phyloP scores from a whole-genome alignment of 371 early-diverging fungal species.

The Mortierella sp. region DNA sequence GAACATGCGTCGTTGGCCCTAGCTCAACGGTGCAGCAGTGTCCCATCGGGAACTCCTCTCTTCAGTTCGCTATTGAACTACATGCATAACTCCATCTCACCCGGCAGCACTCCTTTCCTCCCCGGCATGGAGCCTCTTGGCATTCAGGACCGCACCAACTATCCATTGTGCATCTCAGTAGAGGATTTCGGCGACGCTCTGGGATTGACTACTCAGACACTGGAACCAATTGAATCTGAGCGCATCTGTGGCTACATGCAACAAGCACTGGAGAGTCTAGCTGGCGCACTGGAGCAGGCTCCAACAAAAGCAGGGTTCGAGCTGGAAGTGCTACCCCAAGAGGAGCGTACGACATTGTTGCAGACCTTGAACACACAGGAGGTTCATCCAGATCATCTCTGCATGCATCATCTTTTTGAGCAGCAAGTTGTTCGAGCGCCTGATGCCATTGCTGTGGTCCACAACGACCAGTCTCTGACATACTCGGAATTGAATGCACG shows the following conservation, averaged over 20 bases:
- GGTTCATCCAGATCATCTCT: background rate
- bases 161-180: constrained; percentile 10
- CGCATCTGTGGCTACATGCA: constrained; percentile 11
- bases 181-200: constrained; percentile 14
- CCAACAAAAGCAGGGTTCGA: constrained; percentile 4
- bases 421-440: constrained; percentile 13
- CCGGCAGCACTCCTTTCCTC: background rate
- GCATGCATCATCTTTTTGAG: constrained; percentile 16
- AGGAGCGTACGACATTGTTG: constrained; percentile 5
- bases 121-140: background rate
- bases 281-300: background rate
- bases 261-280: constrained; percentile 11
- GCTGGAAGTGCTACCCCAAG: constrained; percentile 11
- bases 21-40: constrained; percentile 31
- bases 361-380: constrained; percentile 13
- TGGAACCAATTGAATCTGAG: constrained; percentile 6
- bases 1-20: constrained; percentile 22
- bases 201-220: constrained; percentile 5
- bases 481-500: constrained; percentile 20
- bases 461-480: constrained; percentile 16
- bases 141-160: constrained; percentile 14
- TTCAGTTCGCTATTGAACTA: constrained; percentile 26
- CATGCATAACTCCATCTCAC: constrained; percentile 8
- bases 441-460: constrained; percentile 24
- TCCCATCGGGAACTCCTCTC: constrained; percentile 26